Percentiles rank a stretch among this genome's conserved stretches.
Evolutionary conservation across 31 red algal species (phyloP).

Genomic region (Odonthalia washingtoniensis): DNA sequence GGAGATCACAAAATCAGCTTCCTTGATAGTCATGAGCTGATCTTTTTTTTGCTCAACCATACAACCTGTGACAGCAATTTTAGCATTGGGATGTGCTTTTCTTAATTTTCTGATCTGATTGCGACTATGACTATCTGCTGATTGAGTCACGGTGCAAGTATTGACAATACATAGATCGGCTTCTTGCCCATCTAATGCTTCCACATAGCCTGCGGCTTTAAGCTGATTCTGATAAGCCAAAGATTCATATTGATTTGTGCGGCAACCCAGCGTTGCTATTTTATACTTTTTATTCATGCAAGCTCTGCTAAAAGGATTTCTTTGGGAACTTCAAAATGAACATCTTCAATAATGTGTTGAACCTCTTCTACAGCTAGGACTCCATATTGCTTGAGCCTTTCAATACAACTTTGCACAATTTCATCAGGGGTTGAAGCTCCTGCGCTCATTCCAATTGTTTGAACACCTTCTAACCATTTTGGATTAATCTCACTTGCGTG

Average conservation of each 20-base stretch:
- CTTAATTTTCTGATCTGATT: conserved; percentile 65
- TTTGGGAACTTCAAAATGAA: conserved; percentile 8
- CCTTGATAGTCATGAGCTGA: conserved; percentile 61
- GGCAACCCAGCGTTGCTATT: too few relatives aligned
- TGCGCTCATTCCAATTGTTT: conserved; percentile 7
- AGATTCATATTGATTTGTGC: too few relatives aligned
- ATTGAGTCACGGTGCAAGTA: conserved; percentile 95
- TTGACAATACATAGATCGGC: conserved; percentile 86
- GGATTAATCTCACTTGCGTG: neutral
- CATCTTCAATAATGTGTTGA: conserved; percentile 11
- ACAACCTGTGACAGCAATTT: conserved; percentile 94
- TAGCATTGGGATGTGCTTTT: conserved; percentile 62
- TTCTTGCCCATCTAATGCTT: too few relatives aligned
- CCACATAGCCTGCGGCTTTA: too few relatives aligned
- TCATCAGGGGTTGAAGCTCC: conserved; percentile 14
- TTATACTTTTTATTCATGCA: too few relatives aligned
- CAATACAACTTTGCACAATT: conserved; percentile 1
- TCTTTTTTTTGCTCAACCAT: conserved; percentile 90
- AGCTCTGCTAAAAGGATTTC: neutral
- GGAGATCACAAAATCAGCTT: conserved; percentile 90
- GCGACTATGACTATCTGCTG: conserved; percentile 90
- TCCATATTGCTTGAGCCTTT: neutral
- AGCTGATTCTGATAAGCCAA: too few relatives aligned
- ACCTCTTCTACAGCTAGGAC: neutral
- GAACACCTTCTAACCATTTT: conserved; percentile 4